Base-by-base conservation (phyloP, 2,329 filamentous ascomycete species). In the Penicillium glabrum region DNA sequence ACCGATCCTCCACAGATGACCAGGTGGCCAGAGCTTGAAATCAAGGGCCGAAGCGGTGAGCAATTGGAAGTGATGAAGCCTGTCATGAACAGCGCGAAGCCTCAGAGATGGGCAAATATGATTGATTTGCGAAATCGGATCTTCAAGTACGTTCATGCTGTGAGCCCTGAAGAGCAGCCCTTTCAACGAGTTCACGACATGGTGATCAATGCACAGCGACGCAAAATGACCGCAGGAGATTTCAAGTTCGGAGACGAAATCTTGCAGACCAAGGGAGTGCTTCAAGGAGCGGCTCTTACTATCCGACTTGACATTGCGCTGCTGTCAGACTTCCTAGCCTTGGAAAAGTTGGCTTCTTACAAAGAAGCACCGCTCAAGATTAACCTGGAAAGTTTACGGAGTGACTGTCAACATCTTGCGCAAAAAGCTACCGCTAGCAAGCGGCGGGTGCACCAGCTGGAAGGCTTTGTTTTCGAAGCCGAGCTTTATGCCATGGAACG, bases 251-350 rank as follows among this genome's bases (percentile, higher is more conserved):
- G 70, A 29, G 59, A 64, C 13, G 63, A 58, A 33, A 64, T 77
- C 8, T 62, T 78, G 23, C 72, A 78, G 49, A 69, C 69, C 2
- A 71, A 72, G 46, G 73, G 74, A 14, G 54, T 63, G 5, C 61
- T 85, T 3, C 75, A 80, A 26, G 79, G 80, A 0, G 67, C 64
- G 0, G 67, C 76, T 0, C 70, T 87, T 3, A 65, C 76, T 1
- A 61, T 86, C 2, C 78, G 79, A 9, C 82, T 81, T 56, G 80
- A 86, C 39, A 65, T 82, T 0, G 53, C 73, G 3, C 69, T 85
- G 9, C 56, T 86, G 1, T 67, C 71, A 0, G 81, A 84, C 59
- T 71, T 81, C 29, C 54, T 78, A 21, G 57, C 51, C 19, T 56
- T 72, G 24, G 61, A 54, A 23, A 51, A 59, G 46, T 31, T 59